Evolutionary conservation across 495 filamentous ascomycete genomes (phyloP).

Genomic region (Xylaria intraflava): DNA sequence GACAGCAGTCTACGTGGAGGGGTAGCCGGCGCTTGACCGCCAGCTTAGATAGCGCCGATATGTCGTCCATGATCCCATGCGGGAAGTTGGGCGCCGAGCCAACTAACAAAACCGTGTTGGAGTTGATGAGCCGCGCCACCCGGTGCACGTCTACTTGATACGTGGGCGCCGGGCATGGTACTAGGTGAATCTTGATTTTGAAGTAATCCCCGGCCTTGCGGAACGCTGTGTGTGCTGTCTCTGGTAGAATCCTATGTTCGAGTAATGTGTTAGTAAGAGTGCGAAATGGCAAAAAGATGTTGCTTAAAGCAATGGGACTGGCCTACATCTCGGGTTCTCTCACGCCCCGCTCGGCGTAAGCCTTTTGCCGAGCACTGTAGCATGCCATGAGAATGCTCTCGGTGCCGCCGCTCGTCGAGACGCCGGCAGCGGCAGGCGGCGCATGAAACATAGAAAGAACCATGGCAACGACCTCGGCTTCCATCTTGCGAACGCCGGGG

Average conservation of each 20-base stretch:
- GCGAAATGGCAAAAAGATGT: neutral
- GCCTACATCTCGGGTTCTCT: conserved; percentile 91
- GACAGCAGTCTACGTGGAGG: conserved; percentile 94
- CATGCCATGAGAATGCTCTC: conserved; percentile 96
- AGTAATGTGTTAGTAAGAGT: neutral
- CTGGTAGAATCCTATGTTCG: conserved; percentile 72
- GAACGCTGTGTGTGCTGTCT: conserved; percentile 93
- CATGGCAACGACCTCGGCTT: conserved; percentile 97
- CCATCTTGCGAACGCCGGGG: conserved; percentile 97
- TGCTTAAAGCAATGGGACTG: neutral
- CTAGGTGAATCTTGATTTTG: conserved; percentile 87
- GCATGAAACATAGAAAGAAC: conserved; percentile 86
- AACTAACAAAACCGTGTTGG: conserved; percentile 93
- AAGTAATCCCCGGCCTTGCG: conserved; percentile 93
- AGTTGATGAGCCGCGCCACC: conserved; percentile 82
- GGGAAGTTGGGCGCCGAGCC: conserved; percentile 96
- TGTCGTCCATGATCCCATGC: conserved; percentile 96
- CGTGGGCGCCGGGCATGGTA: conserved; percentile 74
- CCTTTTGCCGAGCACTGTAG: conserved; percentile 82
- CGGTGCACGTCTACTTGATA: conserved; percentile 75
- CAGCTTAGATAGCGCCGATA: conserved; percentile 74
- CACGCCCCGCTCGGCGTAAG: conserved; percentile 71
- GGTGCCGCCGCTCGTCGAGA: conserved; percentile 87
- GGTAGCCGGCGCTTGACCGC: conserved; percentile 72
- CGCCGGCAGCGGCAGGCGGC: conserved; percentile 75